Conservation (phyloP, 495 filamentous ascomycete species). For the Cenococcum geophilum region DNA sequence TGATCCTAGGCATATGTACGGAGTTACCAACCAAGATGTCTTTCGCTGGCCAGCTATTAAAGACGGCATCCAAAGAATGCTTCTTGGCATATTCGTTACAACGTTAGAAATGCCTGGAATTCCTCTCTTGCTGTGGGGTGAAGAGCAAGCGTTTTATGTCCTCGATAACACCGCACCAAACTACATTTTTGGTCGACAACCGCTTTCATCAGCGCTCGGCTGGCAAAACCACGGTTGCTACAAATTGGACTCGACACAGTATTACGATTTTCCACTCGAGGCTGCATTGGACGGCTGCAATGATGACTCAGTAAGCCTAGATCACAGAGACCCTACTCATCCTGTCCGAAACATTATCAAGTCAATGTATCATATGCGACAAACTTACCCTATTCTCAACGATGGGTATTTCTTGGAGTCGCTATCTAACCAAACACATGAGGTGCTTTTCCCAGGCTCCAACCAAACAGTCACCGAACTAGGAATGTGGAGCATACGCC, state of each 20-base stretch:
- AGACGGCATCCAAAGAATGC: constrained; percentile 54
- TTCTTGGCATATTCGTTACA: constrained; percentile 59
- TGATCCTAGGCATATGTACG: constrained; percentile 67
- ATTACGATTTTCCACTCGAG: constrained; percentile 54
- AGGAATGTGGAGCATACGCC: constrained; percentile 61
- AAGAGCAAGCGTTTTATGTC: constrained; percentile 65
- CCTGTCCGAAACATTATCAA: constrained; percentile 62
- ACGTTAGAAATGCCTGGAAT: constrained; percentile 64
- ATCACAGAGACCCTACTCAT: constrained; percentile 66
- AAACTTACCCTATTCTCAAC: constrained; percentile 54
- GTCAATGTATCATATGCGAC: constrained; percentile 58
- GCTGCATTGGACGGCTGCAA: constrained; percentile 52
- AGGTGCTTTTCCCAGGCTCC: constrained; percentile 50
- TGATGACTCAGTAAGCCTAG: constrained; percentile 53
- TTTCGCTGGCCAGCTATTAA: constrained; percentile 66
- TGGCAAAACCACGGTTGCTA: constrained; percentile 70
- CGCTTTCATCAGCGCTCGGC: constrained; percentile 60
- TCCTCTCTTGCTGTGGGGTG: constrained; percentile 62
- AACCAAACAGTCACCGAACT: constrained; percentile 52
- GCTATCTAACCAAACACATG: constrained; percentile 54
- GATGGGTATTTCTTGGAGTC: constrained; percentile 55
- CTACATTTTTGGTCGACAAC: constrained; percentile 64
- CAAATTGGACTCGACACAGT: constrained; percentile 50
- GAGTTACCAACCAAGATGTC: constrained; percentile 67
- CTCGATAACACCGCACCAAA: constrained; percentile 64